Evolutionary conservation across 2,329 filamentous ascomycete genomes (phyloP), one percentile per base, ranked within the genome.

Genomic region (Cryphonectria radicalis): DNA sequence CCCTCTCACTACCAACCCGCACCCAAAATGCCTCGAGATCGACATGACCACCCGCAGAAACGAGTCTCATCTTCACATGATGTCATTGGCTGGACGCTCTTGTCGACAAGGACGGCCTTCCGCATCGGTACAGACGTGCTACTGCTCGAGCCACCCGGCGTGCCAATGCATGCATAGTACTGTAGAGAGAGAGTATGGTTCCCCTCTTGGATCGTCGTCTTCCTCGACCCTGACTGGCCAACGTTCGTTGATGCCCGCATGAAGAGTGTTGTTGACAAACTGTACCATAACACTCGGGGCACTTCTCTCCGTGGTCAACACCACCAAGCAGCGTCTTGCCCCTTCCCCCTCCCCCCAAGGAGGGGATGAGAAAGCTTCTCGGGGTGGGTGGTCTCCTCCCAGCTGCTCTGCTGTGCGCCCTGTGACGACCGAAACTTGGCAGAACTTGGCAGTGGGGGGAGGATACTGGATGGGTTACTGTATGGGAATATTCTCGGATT

Each of bases 11-110:
- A 8, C 28, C 55, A 35, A 35, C 46, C 43, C 43, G 22, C 46
- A 22, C 28, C 35, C 59, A 40, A 40, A n/a, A 70, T 53, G 70
- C 67, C 59, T 72, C 57, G 70, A 68, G 72, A 73, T 74, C 70
- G 67, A 69, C 72, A 69, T 46, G 53, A 63, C 66, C 53, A 50
- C 64, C 43, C 66, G 67, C 66, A 70, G 37, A 40, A 66, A 62
- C 68, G 17, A 65, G 72, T 66, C 46, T 69, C 72, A 62, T 42
- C 62, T 71, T 67, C 63, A 63, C 74, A 76, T 76, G 74, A 76
- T 76, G 75, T 76, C 75, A 76, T 71, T 75, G 74, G 75, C 70
- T 72, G 70, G 59, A 62, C 42, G 59, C 69, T 32, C 53, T 17
- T n/a, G 11, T 22, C 35, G 43, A 67, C 35, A 32, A 68, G 40